Base-by-base conservation (phyloP, 305 asterid genomes). In the Fraxinus sp. region DNA sequence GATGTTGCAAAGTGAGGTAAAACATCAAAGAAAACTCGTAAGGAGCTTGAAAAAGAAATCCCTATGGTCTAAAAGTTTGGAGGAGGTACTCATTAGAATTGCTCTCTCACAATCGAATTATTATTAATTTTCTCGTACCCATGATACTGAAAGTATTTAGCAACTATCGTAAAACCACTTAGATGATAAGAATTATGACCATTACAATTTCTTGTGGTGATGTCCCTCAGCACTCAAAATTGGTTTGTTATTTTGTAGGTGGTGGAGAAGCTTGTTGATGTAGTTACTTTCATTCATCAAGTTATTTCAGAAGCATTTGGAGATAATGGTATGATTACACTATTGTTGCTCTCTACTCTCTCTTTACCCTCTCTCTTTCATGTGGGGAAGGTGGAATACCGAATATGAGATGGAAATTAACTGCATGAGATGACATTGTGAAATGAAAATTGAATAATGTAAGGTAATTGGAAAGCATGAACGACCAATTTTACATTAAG, bases 61-160 rank as follows among this genome's bases (percentile, higher is more conserved):
- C 79, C 97, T 97, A 85, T 97, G 99, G 99, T 89, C 98, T 39
- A 97, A 94, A 88, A 89, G 90, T 83, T 87, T 92, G 93, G 99
- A 92, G 86, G 98, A 97, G 99, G 99, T 97, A 91, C 78, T 41
- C 79, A 39, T 82, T 66, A 80, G 71, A 86, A 81, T 74, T 32
- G 18, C 78, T 33, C 24, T 5, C 49, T 79, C 37, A 79, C 72
- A 52, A 7, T 57, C 2, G 13, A 52, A 55, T 78, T 32, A 78
- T 55, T 77, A 59, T 28, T 46, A 22, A 3, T 16, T 16, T 32
- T 55, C 33, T 30, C n/a, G 33, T 55, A 68, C 39, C 1, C 37
- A 24, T 24, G 36, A 68, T 26, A 68, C 5, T 68, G 37, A 24
- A 1, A 68, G 14, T 32, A 94, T 28, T 1, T 68, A 20, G 37